Percentiles rank a stretch among this genome's conserved stretches.
Evolutionary conservation across 441 rosid genomes (phyloP).

Genomic region (Macaranga tanarius): DNA sequence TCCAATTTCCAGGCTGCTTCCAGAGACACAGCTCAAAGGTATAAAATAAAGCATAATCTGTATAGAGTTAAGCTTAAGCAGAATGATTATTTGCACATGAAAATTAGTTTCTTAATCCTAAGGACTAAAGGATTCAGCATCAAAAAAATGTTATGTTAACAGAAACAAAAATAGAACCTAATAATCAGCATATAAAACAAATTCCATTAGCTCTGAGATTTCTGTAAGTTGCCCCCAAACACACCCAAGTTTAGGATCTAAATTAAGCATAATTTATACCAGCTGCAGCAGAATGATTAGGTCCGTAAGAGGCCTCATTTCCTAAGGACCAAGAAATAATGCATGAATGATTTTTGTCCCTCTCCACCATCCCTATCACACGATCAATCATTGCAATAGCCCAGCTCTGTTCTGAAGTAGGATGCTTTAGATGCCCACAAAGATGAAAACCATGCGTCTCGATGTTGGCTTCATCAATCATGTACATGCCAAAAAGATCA

Average conservation of each 20-base stretch:
- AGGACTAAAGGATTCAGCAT: background rate
- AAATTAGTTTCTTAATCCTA: background rate
- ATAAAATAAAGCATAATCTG: background rate
- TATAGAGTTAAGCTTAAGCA: background rate
- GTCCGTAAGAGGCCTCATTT: conserved; percentile 94
- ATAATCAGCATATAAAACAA: background rate
- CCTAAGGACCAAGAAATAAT: conserved; percentile 95
- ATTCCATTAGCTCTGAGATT: background rate
- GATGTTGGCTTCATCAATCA: conserved; percentile 98
- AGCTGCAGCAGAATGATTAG: conserved; percentile 95
- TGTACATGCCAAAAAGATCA: conserved; percentile 93
- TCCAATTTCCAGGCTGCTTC: background rate
- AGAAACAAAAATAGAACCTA: background rate
- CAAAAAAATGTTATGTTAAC: background rate
- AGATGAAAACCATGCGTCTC: conserved; percentile 95
- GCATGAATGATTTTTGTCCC: conserved; percentile 95
- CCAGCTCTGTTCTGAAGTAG: conserved; percentile 84
- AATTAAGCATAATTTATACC: conserved; percentile 45
- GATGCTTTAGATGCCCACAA: conserved; percentile 82
- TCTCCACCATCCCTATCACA: conserved; percentile 96
- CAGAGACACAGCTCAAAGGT: conserved; percentile 1
- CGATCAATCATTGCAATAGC: conserved; percentile 95
- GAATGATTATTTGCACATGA: background rate
- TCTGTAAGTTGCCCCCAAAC: conserved; percentile 11
- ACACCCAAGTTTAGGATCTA: conserved; percentile 8